Base-by-base conservation (phyloP, 2,329 filamentous ascomycete species). In the Scleromitrula shiraiana region DNA sequence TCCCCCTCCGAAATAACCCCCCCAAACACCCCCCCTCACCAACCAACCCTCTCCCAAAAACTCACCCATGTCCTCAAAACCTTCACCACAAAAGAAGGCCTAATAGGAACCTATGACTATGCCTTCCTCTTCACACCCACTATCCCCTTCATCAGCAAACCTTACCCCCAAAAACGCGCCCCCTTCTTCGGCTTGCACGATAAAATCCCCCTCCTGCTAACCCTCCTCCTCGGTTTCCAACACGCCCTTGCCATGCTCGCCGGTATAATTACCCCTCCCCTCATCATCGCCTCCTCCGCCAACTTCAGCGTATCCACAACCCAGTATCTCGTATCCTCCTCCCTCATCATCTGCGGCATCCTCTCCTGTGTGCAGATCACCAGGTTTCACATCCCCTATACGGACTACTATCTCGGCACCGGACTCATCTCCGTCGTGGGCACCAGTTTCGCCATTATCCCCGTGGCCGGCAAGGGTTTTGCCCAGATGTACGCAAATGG, bases 131-230 rank as follows among this genome's bases (percentile, higher is more conserved):
- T 96, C 73, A 61, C 55, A 51, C 64, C 80, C 1, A 89, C 86
- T 56, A 67, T 95, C 19, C 90, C 90, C 0, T 95, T 95, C 66
- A 81, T 93, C 73, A 81, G 77, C 62, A 79, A 77, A 64, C 59
- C 69, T n/a, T n/a, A n/a, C n/a, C n/a, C n/a, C 5, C 64, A 65
- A 27, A 67, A 69, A 54, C 70, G 74, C n/a, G 79, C 83, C 26
- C 87, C 87, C 0, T 93, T 94, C 66, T 93, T 91, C 60, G 87
- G 86, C n/a, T 78, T 91, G 32, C 77, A 91, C 58, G 85, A 90
- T 65, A 70, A 69, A 48, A 86, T 93, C 75, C 87, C 87, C 4
- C 77, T 91, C 7, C 61, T 90, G 7, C 70, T 93, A 15, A 84
- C 82, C 8, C 63, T 90, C 3, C 70, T 93, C 1, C 75, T 93